Evolutionary conservation across 2,329 filamentous ascomycete genomes (phyloP).

Genomic region (Fusarium oligoseptatum): DNA sequence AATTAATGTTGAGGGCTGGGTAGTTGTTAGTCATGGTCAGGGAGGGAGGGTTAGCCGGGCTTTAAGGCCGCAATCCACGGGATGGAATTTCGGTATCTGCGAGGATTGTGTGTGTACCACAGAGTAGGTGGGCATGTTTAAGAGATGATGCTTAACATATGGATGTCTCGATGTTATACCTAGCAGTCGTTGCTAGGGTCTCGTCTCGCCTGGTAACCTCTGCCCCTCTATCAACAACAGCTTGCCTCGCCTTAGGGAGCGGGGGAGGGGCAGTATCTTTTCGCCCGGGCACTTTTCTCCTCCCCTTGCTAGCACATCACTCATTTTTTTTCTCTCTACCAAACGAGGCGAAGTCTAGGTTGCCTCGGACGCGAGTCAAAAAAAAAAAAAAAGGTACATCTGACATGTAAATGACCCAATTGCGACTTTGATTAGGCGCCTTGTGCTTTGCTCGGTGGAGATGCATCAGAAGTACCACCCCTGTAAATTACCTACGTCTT

Average conservation of each 20-base stretch:
- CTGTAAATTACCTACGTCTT: slow-evolving; percentile 24
- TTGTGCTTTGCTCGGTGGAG: slow-evolving; percentile 28
- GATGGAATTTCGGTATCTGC: not conserved
- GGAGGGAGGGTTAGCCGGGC: slow-evolving; percentile 15
- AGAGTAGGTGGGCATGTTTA: not conserved
- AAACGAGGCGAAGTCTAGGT: not conserved
- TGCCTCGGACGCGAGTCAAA: slow-evolving; percentile 15
- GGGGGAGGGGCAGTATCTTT: slow-evolving; percentile 35
- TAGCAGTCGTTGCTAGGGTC: not conserved
- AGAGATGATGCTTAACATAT: not conserved
- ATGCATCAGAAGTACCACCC: slow-evolving; percentile 10
- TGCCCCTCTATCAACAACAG: not conserved
- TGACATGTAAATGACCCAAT: slow-evolving; percentile 12
- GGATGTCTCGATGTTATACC: not conserved
- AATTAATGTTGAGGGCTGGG: slow-evolving; percentile 24
- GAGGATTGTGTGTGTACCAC: not conserved
- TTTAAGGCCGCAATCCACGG: slow-evolving; percentile 7
- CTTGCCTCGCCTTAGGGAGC: slow-evolving; percentile 11
- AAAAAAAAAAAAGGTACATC: not conserved
- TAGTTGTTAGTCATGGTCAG: slow-evolving; percentile 42
- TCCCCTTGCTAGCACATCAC: not conserved
- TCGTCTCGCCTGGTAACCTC: not conserved
- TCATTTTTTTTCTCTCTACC: not conserved
- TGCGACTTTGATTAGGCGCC: slow-evolving; percentile 20
- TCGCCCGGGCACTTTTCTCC: not conserved